These are phyloP conservation scores for Hypoxylon sp. DNA, from an alignment of 2,329 filamentous ascomycete species.

Conservation along the genomic window DNA sequence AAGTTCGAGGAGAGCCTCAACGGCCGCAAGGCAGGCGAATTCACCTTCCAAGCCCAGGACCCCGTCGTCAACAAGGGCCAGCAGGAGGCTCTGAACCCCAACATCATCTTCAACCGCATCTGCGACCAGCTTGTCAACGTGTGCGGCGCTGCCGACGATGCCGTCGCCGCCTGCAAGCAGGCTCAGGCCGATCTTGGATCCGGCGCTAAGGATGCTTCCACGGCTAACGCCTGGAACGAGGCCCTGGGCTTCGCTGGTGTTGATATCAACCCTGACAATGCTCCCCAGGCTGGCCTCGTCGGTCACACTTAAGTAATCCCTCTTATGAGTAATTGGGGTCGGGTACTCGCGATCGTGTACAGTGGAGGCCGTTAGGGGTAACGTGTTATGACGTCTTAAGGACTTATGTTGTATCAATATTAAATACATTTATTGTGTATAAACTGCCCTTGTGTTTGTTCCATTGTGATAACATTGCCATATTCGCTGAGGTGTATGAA, in stretches of 20 bases:
- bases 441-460: background rate
- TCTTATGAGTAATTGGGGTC: background rate
- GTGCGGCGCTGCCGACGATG: slow-evolving; percentile 73
- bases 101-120: slow-evolving; percentile 81
- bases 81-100: slow-evolving; percentile 77
- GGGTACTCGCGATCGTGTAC: slow-evolving; percentile 24
- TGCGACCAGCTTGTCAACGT: slow-evolving; percentile 78
- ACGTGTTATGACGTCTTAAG: slow-evolving; percentile 37
- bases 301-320: slow-evolving; percentile 54
- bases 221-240: slow-evolving; percentile 60
- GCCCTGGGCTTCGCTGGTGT: slow-evolving; percentile 59
- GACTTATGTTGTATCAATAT: slow-evolving; percentile 33
- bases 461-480: background rate
- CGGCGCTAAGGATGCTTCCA: slow-evolving; percentile 56
- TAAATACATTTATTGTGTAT: slow-evolving; percentile 25
- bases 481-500: too few species aligned
- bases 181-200: slow-evolving; percentile 61
- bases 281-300: slow-evolving; percentile 56
- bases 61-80: slow-evolving; percentile 73
- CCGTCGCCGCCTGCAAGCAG: slow-evolving; percentile 65
- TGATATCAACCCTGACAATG: slow-evolving; percentile 59
- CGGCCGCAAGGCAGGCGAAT: slow-evolving; percentile 70
- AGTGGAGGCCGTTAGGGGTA: slow-evolving; percentile 21
- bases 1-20: slow-evolving; percentile 71
- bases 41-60: slow-evolving; percentile 78